These are phyloP conservation scores for Zymoseptoria brevis DNA, from an alignment of 2,329 filamentous ascomycete species.

Conservation along the genomic window DNA sequence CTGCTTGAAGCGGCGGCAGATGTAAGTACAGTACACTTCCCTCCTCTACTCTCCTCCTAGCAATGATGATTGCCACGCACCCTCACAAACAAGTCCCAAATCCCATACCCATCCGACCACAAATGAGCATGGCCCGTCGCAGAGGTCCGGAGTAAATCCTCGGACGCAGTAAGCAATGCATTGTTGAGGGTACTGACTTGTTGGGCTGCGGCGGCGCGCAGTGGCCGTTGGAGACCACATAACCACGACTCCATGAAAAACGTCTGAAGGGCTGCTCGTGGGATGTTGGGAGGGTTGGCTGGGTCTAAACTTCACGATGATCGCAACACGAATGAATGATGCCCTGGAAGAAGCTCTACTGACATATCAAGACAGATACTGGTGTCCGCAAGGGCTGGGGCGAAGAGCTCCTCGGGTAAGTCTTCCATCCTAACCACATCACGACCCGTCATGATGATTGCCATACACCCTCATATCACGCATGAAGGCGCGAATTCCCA, in stretches of 20 bases:
- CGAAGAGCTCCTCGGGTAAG: neutral
- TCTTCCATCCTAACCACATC: too few relatives aligned
- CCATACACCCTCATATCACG: neutral
- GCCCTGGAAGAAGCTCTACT: neutral
- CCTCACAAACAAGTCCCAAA: neutral
- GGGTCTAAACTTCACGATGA: neutral
- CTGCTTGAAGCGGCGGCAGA: neutral
- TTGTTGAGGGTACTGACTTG: neutral
- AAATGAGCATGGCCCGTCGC: neutral
- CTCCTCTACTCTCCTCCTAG: neutral
- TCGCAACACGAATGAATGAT: neutral
- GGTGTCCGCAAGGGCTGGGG: neutral
- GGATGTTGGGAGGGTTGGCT: neutral
- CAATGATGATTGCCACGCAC: neutral
- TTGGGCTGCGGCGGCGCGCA: neutral
- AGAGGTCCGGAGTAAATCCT: neutral
- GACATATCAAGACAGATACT: neutral
- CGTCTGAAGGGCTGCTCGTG: neutral
- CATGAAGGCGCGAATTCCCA: neutral
- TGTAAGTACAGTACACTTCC: neutral
- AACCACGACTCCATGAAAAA: neutral
- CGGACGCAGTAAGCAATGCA: neutral
- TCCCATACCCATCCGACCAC: neutral
- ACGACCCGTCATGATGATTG: neutral
- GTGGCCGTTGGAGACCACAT: too few relatives aligned